Conservation (phyloP, 2,329 filamentous ascomycete species). For the Hypoxylon sp. region DNA sequence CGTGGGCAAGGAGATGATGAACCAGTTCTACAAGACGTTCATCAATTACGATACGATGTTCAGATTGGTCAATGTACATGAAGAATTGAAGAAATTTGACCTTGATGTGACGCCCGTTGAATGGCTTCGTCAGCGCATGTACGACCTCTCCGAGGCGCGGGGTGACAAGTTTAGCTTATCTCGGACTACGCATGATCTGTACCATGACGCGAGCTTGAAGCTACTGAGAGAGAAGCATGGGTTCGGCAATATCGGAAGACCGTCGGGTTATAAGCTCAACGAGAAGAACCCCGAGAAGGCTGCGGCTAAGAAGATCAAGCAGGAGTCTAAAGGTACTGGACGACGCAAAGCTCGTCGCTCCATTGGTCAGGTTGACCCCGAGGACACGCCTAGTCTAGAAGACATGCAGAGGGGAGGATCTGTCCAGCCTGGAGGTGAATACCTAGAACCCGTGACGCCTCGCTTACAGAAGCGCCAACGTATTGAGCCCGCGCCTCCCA, state of each 20-base stretch:
- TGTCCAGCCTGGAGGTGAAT: constrained; percentile 41
- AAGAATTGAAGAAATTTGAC: constrained; percentile 68
- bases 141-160: constrained; percentile 63
- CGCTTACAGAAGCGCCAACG: constrained; percentile 54
- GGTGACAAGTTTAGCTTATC: constrained; percentile 67
- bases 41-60: constrained; percentile 71
- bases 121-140: constrained; percentile 71
- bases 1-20: constrained; percentile 67
- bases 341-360: constrained; percentile 52
- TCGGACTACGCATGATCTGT: constrained; percentile 67
- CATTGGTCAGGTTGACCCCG: constrained; percentile 53
- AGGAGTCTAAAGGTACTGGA: constrained; percentile 41
- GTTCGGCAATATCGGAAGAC: constrained; percentile 71
- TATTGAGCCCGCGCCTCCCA: constrained; percentile 40
- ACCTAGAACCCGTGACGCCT: constrained; percentile 51
- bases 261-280: constrained; percentile 60
- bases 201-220: constrained; percentile 69
- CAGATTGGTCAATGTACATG: constrained; percentile 68
- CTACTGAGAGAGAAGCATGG: constrained; percentile 67
- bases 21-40: constrained; percentile 57
- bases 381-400: constrained; percentile 44
- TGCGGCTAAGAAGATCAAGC: constrained; percentile 52
- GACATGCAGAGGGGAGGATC: constrained; percentile 32
- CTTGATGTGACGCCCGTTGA: constrained; percentile 68
- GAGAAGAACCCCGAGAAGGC: constrained; percentile 57